phyloP scores from a whole-genome alignment of 1,139 yeast genomes.

The Protomyces pachydermus region DNA sequence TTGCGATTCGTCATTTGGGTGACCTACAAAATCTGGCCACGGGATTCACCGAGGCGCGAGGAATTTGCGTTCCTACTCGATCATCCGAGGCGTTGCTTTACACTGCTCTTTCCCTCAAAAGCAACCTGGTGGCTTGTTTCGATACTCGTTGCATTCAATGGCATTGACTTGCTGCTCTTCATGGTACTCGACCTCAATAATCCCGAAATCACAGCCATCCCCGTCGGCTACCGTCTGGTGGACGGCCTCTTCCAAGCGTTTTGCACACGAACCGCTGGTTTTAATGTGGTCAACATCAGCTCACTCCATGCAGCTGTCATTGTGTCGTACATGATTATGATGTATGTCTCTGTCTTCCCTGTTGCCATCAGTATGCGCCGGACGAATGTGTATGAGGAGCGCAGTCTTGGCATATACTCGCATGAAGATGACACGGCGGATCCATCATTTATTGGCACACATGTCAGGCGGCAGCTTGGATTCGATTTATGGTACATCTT shows the following conservation, averaged over 20 bases:
- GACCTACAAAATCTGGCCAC: constrained; percentile 22
- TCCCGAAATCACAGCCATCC: constrained; percentile 44
- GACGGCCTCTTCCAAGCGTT: constrained; percentile 88
- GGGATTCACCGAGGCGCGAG: constrained; percentile 23
- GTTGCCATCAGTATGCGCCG: constrained; percentile 92
- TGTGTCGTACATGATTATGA: constrained; percentile 90
- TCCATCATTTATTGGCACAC: constrained; percentile 69
- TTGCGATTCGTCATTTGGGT: constrained; percentile 29
- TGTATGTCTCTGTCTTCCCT: constrained; percentile 88
- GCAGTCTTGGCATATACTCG: constrained; percentile 77
- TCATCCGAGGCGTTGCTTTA: constrained; percentile 96
- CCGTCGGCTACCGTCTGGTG: constrained; percentile 63
- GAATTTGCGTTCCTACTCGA: constrained; percentile 77
- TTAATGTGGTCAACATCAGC: constrained; percentile 63
- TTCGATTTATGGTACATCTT: constrained; percentile 93
- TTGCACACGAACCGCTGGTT: constrained; percentile 92
- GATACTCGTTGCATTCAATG: constrained; percentile 66
- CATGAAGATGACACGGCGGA: constrained; percentile 37
- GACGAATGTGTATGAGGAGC: constrained; percentile 96
- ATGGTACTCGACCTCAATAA: constrained; percentile 67
- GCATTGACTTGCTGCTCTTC: constrained; percentile 71
- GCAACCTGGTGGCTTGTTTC: constrained; percentile 94
- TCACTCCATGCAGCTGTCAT: constrained; percentile 82
- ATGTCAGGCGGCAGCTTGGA: constrained; percentile 83
- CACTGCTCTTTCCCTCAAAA: constrained; percentile 79